Evolutionary conservation across 2,329 filamentous ascomycete genomes (phyloP), one percentile per base, ranked within the genome.

Genomic region (Raffaelea ambrosiae): DNA sequence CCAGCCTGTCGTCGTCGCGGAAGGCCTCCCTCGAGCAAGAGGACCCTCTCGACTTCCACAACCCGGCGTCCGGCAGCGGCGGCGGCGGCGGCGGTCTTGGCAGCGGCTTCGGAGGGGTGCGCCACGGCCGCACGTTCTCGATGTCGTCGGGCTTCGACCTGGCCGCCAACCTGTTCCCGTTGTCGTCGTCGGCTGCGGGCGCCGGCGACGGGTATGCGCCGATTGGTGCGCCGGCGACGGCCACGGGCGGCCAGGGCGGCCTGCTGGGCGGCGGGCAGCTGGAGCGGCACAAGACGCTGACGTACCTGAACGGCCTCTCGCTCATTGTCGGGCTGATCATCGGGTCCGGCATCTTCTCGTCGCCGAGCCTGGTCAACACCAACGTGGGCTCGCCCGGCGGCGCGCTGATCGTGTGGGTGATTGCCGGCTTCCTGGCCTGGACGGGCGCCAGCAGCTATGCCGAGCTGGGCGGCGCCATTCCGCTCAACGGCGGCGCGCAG

Each of bases 81-180:
- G 43, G 29, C 31, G 36, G 20, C 48, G 20, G 39, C 26, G 43
- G 29, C 31, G 36, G 36, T 44, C n/a, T 62, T 58, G 72, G 62
- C 60, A 66, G 43, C 60, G 41, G 46, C 50, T 57, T 14, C 11
- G 22, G 18, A 4, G 21, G 13, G 2, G 18, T n/a, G n/a, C 26
- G 67, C 26, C 73, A 74, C 59, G 68, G 65, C 50, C 84, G 91
- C 53, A 86, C 88, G 18, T 95, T 91, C 67, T 96, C 90, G 11
- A 80, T 95, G 42, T 88, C 86, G 11, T 97, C 91, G 5, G 88
- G 86, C 47, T 98, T 98, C 66, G 91, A 97, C 68, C 96, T 96
- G 63, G 84, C 87, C n/a, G 81, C 85, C 49, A 94, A 89, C 58
- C 75, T 98, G 40, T 97, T 96, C 59, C 93, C 93, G 1, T 73